phyloP scores from a whole-genome alignment of 208 protist species.

The Leptomonas seymouri region DNA sequence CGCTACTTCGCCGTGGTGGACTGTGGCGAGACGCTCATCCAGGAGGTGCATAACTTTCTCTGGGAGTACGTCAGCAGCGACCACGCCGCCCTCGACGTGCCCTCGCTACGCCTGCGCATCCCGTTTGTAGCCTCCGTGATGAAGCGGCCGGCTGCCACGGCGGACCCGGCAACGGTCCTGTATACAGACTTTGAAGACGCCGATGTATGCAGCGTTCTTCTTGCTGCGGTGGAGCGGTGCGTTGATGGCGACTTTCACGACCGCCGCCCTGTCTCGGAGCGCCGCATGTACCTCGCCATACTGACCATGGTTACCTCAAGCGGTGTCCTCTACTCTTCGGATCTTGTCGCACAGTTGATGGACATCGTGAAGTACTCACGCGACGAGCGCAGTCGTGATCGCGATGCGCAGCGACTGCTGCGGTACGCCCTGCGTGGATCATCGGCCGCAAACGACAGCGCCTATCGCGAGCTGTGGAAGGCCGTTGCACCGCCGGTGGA shows the following conservation, averaged over 20 bases:
- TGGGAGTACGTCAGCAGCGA: constrained; percentile 83
- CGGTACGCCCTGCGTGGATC: constrained; percentile 76
- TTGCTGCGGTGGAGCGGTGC: constrained; percentile 70
- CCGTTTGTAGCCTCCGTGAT: constrained; percentile 78
- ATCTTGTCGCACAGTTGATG: constrained; percentile 88
- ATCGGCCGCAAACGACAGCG: constrained; percentile 57
- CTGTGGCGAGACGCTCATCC: constrained; percentile 50
- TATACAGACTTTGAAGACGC: constrained; percentile 76
- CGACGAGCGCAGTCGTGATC: constrained; percentile 49
- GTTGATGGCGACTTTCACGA: constrained; percentile 76
- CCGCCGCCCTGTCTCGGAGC: constrained; percentile 55
- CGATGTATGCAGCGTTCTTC: constrained; percentile 79
- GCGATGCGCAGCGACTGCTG: constrained; percentile 72
- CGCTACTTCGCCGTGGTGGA: constrained; percentile 68
- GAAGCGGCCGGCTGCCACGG: constrained; percentile 44
- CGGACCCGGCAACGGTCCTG: constrained; percentile 29
- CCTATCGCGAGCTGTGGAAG: constrained; percentile 61
- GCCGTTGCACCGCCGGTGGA: constrained; percentile 58
- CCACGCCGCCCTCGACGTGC: constrained; percentile 74
- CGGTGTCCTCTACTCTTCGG: constrained; percentile 80
- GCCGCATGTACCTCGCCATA: constrained; percentile 75
- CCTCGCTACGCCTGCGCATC: constrained; percentile 69
- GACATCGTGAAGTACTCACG: constrained; percentile 87
- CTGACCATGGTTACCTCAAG: constrained; percentile 79
- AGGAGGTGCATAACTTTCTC: constrained; percentile 82